Base-by-base conservation (phyloP, 139 green algal genomes). In the Closterium sp. region DNA sequence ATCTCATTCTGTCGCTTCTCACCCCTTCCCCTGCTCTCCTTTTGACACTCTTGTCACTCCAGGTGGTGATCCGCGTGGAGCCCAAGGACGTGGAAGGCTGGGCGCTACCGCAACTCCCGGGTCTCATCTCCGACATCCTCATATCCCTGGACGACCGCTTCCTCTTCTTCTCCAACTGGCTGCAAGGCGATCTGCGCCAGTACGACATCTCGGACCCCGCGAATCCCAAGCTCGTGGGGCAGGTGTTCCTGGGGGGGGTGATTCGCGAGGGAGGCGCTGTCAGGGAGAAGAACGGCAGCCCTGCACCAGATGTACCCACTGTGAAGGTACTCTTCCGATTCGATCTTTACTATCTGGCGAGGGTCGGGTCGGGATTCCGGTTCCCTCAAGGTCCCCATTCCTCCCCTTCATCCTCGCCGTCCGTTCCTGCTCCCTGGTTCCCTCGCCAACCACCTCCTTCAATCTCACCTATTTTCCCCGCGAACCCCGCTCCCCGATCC, bases 71-170 rank as follows among this genome's bases (percentile, higher is more conserved):
- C 4, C 25, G 31, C 25, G 38, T 91, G 9, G 55, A 87, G 34
- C 88, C 88, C 34, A 88, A 88, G 88, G 94, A 96, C 81, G 95
- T 97, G 89, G 95, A 97, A 85, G 97, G 97, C 43, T 98, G 96
- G 96, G 95, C 93, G 34, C 95, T 98, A 90, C 97, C 97, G 5
- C 87, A 96, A 88, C 87, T 98, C 93, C 97, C 97, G 1, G 96
- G 96, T 0, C 96, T 97, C 43, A 97, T 98, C 93, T 97, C 96
- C 0, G 97, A 98, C 96, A 97, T 98, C 92, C 94, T 98, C 55
- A 96, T 98, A 55, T 96, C 92, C 33, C 88, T 98, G 34, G 95
- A 98, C 76, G 97, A 98, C 94, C 94, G 92, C 84, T 97, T 92
- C 89, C 88, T 98, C 28, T 97, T 96, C 95, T 97, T 97, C 92